phyloP scores from a whole-genome alignment of 108 stramenopile genomes.

The Parmales sp. region DNA sequence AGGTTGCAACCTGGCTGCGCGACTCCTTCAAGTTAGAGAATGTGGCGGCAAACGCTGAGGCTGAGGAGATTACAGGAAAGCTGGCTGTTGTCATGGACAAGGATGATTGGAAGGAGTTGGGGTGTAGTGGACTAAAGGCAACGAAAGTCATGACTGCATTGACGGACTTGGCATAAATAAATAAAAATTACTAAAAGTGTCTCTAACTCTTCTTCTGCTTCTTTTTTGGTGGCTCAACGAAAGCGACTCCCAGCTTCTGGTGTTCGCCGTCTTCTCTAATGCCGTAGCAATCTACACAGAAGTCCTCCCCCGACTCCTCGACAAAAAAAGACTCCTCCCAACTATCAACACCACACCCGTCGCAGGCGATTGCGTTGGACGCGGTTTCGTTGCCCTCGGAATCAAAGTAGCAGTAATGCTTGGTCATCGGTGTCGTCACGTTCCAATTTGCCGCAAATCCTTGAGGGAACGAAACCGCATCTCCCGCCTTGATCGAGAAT shows the following conservation, averaged over 20 bases:
- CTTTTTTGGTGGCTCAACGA: neutral
- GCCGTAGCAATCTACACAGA: neutral
- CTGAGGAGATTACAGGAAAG: too few species aligned
- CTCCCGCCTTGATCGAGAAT: neutral
- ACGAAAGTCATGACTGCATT: too few species aligned
- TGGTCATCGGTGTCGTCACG: neutral
- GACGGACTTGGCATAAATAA: too few species aligned
- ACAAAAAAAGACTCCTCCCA: neutral
- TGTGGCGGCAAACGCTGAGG: too few species aligned
- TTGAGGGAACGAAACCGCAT: neutral
- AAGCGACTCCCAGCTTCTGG: neutral
- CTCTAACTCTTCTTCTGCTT: neutral
- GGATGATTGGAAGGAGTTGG: too few species aligned
- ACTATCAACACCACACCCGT: neutral
- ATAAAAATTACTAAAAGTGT: too few species aligned
- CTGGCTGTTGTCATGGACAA: too few species aligned
- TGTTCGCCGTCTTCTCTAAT: neutral
- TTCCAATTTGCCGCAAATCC: neutral
- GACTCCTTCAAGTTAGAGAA: too few species aligned
- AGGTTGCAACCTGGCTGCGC: too few species aligned
- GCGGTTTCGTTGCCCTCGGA: neutral
- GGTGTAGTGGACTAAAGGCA: too few species aligned
- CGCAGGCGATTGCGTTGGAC: neutral
- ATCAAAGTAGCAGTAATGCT: neutral
- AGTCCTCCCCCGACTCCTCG: neutral